Conservation (phyloP, 345 rosid genomes). For the Schrenkiella parvula region DNA sequence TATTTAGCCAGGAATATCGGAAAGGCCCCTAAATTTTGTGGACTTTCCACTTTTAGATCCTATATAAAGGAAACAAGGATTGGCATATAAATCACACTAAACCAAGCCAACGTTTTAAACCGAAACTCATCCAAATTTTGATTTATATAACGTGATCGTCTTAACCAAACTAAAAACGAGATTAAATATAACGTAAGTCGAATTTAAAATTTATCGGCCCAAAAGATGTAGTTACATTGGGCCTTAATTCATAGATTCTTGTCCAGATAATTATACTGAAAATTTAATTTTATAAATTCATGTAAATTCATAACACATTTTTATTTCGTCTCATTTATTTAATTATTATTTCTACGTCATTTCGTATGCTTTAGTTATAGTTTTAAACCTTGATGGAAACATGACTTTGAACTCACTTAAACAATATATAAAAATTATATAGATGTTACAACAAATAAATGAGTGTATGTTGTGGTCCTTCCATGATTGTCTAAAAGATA, state of each 20-base stretch:
- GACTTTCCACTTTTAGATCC: slow-evolving; percentile 4
- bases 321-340: neutral
- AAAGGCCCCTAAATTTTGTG: neutral
- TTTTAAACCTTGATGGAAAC: slow-evolving; percentile 13
- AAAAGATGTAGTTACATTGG: neutral
- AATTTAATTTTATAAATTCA: neutral
- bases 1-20: slow-evolving; percentile 21
- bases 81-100: neutral
- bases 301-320: neutral
- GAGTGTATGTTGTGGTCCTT: slow-evolving; percentile 34
- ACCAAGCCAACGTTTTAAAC: neutral
- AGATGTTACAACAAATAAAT: slow-evolving; percentile 12
- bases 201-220: neutral
- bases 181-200: neutral
- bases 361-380: neutral
- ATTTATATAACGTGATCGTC: neutral
- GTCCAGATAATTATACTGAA: neutral
- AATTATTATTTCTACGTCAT: neutral
- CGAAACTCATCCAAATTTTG: neutral
- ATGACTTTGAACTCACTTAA: slow-evolving; percentile 25
- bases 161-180: neutral
- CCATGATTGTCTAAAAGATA: slow-evolving; percentile 8
- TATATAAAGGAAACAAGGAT: neutral
- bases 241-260: neutral
- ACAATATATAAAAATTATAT: neutral